Evolutionary conservation across 192 early-diverging fungal genomes (phyloP), one percentile per base, ranked within the genome.

Genomic region (Entophlyctis luteolus): DNA sequence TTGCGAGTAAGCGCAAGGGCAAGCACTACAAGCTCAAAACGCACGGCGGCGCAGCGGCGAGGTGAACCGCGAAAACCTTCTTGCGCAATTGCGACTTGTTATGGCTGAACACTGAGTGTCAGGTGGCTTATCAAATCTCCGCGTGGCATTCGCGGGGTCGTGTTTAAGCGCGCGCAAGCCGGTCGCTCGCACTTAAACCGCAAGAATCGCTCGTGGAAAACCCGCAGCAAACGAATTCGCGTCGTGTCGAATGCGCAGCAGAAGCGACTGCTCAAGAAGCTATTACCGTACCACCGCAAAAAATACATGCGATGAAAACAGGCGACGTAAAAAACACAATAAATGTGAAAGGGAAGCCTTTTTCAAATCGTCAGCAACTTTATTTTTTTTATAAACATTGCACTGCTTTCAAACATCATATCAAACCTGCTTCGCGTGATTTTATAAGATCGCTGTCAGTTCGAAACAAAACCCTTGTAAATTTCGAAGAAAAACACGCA

Each of bases 11-110:
- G 57, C 62, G 80, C 1, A 75, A 75, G 66, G 72, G 69, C 1
- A 79, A 79, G 53, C 71, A 75, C 48, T 80, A 83, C 50, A 83
- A 83, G 53, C 52, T 83, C 25, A 83, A 83, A 70, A 83, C 71
- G 49, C 73, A 80, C 50, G 66, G 73, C 29, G 76, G 78, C 23
- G 81, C 81, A 22, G 62, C 76, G 37, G 53, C 77, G 4, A 76
- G 80, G 80, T 82, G 38, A 2, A 63, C 10, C n/a, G n/a, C n/a
- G n/a, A n/a, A n/a, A n/a, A n/a, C n/a, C n/a, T n/a, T n/a, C n/a
- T n/a, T n/a, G n/a, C n/a, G n/a, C n/a, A n/a, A n/a, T n/a, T n/a
- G n/a, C n/a, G n/a, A n/a, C n/a, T n/a, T n/a, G n/a, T n/a, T n/a
- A n/a, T n/a, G n/a, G n/a, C n/a, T n/a, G n/a, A n/a, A 42, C 39